These are phyloP conservation scores for Priceomyces melissophilus DNA, from an alignment of 805 yeast species.

Conservation along the genomic window DNA sequence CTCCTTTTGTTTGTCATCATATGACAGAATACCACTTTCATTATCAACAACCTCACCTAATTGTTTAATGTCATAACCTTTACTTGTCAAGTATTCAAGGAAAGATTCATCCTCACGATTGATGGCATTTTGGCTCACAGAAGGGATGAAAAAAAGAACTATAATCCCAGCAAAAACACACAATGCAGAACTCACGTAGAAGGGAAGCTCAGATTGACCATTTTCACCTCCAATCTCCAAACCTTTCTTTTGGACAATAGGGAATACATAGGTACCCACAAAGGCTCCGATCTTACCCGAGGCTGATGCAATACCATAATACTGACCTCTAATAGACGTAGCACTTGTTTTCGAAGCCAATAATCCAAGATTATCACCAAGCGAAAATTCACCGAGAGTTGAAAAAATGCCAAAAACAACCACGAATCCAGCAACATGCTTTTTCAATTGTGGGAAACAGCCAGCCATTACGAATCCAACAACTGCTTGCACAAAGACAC, in stretches of 20 bases:
- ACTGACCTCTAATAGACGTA: constrained; percentile 85
- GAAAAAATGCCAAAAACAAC: constrained; percentile 86
- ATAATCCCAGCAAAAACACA: constrained; percentile 69
- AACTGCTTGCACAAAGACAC: constrained; percentile 69
- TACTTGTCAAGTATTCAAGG: constrained; percentile 56
- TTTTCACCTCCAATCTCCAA: constrained; percentile 52
- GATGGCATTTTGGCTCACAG: constrained; percentile 80
- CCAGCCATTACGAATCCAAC: constrained; percentile 86
- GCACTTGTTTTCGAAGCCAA: constrained; percentile 84
- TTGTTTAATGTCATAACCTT: constrained; percentile 67
- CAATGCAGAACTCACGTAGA: constrained; percentile 75
- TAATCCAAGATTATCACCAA: constrained; percentile 89
- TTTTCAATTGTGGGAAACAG: constrained; percentile 49
- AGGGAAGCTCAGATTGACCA: constrained; percentile 69
- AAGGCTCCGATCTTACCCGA: constrained; percentile 91
- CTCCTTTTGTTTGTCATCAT: background rate
- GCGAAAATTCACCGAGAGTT: constrained; percentile 89
- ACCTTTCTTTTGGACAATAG: constrained; percentile 50
- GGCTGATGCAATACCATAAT: constrained; percentile 90
- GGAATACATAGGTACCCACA: constrained; percentile 86
- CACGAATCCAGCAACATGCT: constrained; percentile 72
- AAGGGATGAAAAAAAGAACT: constrained; percentile 70
- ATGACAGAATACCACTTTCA: constrained; percentile 4
- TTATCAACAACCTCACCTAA: constrained; percentile 43
- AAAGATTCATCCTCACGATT: constrained; percentile 73